These are phyloP conservation scores for Pichia manshurica DNA, from an alignment of 805 yeast species.

Conservation along the genomic window DNA sequence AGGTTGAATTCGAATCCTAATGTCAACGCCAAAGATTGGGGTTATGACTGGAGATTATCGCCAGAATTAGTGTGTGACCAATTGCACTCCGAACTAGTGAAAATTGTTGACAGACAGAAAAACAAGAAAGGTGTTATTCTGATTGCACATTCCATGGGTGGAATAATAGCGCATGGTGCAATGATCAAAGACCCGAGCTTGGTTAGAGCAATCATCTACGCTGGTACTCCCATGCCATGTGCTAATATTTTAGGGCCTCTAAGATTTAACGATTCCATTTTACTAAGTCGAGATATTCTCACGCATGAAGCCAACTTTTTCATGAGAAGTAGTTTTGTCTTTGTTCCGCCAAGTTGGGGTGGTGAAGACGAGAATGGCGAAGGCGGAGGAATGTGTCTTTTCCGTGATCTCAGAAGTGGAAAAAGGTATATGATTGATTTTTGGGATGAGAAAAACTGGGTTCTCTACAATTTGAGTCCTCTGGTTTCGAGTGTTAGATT, in stretches of 20 bases:
- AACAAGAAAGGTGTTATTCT: conserved; percentile 55
- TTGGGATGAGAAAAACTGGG: conserved; percentile 79
- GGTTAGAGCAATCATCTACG: conserved; percentile 72
- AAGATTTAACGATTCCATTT: conserved; percentile 72
- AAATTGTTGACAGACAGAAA: conserved; percentile 34
- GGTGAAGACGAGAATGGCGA: conserved; percentile 13
- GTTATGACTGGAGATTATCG: conserved; percentile 92
- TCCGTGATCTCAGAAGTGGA: conserved; percentile 54
- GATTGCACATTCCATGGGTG: conserved; percentile 94
- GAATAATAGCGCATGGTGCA: conserved; percentile 75
- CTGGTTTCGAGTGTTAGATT: conserved; percentile 43
- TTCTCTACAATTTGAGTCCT: conserved; percentile 67
- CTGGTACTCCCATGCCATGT: conserved; percentile 80
- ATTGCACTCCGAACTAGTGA: conserved; percentile 42
- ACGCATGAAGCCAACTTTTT: conserved; percentile 80
- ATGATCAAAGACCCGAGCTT: conserved; percentile 62
- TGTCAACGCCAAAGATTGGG: conserved; percentile 63
- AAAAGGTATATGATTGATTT: conserved; percentile 52
- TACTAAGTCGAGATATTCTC: conserved; percentile 65
- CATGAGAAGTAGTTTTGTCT: conserved; percentile 79
- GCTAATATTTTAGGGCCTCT: conserved; percentile 83
- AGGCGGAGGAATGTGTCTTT: conserved; percentile 54
- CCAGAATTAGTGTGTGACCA: conserved; percentile 48
- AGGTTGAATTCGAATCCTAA: conserved; percentile 50
- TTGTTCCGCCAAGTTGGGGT: conserved; percentile 62